Evolutionary conservation across 2,329 filamentous ascomycete species (phyloP).

Genomic region (Ceratocystis eucalypticola): DNA sequence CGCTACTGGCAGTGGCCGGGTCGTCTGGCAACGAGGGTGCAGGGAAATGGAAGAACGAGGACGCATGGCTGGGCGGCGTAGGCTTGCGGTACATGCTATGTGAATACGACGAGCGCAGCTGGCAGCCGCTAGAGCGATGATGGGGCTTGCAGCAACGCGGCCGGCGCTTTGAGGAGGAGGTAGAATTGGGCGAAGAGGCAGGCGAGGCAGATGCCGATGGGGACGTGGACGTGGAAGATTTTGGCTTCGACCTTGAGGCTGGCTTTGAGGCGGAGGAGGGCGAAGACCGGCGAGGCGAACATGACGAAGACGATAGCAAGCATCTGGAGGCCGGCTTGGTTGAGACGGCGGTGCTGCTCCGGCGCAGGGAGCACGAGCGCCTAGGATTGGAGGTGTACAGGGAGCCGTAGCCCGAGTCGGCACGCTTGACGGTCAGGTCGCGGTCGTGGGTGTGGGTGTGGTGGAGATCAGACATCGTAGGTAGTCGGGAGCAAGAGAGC

Average conservation of each 20-base stretch:
- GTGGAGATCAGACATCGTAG: neutral
- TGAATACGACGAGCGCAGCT: slow-evolving; percentile 17
- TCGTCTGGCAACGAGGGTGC: slow-evolving; percentile 17
- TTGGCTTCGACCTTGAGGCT: neutral
- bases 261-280: neutral
- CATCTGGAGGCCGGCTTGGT: slow-evolving; percentile 7
- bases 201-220: slow-evolving; percentile 22
- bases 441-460: neutral
- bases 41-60: slow-evolving; percentile 39
- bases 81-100: slow-evolving; percentile 17
- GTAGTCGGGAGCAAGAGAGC: neutral
- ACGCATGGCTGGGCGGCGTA: slow-evolving; percentile 25
- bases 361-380: slow-evolving; percentile 25
- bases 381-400: slow-evolving; percentile 31
- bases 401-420: slow-evolving; percentile 48
- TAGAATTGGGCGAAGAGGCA: slow-evolving; percentile 32
- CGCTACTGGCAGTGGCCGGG: neutral
- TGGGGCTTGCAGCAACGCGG: slow-evolving; percentile 20
- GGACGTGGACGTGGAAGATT: slow-evolving; percentile 22
- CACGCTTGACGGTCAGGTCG: slow-evolving; percentile 37
- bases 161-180: slow-evolving; percentile 16
- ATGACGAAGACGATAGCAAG: neutral
- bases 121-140: slow-evolving; percentile 22
- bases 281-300: neutral
- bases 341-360: slow-evolving; percentile 25